phyloP scores from a whole-genome alignment of 1,284 basidiomycete genomes.

The Cryptococcus floricola region DNA sequence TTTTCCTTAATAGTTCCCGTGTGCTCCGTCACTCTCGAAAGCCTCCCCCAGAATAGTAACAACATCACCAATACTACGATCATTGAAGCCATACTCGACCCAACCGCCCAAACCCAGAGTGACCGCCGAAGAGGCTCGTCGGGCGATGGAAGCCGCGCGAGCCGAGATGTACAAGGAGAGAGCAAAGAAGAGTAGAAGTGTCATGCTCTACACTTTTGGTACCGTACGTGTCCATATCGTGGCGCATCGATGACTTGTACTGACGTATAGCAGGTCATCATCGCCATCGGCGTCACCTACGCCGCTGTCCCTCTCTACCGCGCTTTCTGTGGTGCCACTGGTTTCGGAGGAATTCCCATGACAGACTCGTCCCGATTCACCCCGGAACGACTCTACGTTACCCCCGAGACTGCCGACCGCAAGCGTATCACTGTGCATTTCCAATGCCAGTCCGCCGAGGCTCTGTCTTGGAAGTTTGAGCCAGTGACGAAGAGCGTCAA shows the following conservation, averaged over 20 bases:
- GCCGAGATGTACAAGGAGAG: constrained; percentile 36
- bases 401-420: constrained; percentile 60
- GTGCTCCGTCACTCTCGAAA: too few relatives aligned
- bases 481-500: constrained; percentile 86
- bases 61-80: background rate
- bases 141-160: constrained; percentile 23
- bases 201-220: constrained; percentile 39
- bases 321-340: constrained; percentile 95
- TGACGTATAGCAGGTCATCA: constrained; percentile 60
- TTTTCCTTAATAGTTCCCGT: too few relatives aligned
- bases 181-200: constrained; percentile 28
- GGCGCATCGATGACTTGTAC: background rate
- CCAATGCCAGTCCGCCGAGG: constrained; percentile 85
- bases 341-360: constrained; percentile 91
- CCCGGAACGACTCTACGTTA: constrained; percentile 73
- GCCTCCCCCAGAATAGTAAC: too few relatives aligned
- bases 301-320: constrained; percentile 96
- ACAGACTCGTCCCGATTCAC: constrained; percentile 77
- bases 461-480: constrained; percentile 87
- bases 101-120: background rate
- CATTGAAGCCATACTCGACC: background rate
- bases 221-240: constrained; percentile 21
- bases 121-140: constrained; percentile 10
- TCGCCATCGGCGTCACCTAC: constrained; percentile 81
- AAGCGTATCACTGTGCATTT: constrained; percentile 82